These are phyloP conservation scores for Solanum habrochaites DNA, from an alignment of 257 asterid genomes.

Conservation along the genomic window DNA sequence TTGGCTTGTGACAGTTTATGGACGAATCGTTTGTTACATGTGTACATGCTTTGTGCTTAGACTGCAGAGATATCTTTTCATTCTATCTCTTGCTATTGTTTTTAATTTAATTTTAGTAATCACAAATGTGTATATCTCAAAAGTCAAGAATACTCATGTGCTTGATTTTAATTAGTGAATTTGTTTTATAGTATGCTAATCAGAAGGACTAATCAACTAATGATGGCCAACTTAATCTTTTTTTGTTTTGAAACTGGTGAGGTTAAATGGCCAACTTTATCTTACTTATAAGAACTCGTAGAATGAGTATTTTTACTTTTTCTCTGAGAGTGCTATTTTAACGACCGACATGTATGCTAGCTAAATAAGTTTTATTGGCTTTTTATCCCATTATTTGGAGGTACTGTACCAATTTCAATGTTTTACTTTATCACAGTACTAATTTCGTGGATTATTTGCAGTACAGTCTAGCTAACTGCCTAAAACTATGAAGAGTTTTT, in stretches of 20 bases:
- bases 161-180: neutral
- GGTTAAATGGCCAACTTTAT: neutral
- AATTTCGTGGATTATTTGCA: neutral
- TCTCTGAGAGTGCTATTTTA: neutral
- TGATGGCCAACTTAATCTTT: neutral
- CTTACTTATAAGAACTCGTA: neutral
- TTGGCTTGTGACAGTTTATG: neutral
- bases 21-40: neutral
- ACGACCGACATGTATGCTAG: neutral
- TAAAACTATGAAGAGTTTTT: neutral
- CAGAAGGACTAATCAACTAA: neutral
- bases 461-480: neutral
- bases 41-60: neutral
- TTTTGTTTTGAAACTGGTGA: neutral
- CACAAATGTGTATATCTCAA: neutral
- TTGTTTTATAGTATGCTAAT: neutral
- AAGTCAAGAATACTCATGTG: neutral
- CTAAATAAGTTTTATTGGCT: neutral
- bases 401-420: neutral
- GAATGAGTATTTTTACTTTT: neutral
- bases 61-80: neutral
- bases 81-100: neutral
- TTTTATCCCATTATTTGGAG: neutral
- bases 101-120: neutral
- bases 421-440: neutral